These are phyloP conservation scores for Phytophthora kernoviae DNA, from an alignment of 352 stramenopile genomes.

Conservation along the genomic window DNA sequence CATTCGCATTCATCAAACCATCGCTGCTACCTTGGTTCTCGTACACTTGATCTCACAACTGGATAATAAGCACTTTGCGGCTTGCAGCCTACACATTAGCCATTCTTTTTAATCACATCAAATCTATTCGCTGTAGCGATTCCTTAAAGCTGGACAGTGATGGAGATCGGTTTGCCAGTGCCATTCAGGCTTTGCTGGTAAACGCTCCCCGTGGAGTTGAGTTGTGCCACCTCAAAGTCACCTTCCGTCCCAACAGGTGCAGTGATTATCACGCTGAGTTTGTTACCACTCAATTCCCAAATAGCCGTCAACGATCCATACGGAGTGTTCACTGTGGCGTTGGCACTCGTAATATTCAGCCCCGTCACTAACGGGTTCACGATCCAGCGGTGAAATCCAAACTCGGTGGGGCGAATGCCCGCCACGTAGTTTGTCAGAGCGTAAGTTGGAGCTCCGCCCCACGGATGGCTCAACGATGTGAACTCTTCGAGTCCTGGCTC, in stretches of 20 bases:
- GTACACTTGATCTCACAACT: no score
- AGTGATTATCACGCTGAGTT: conserved; percentile 19
- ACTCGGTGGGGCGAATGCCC: conserved; percentile 28
- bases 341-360: conserved; percentile 29
- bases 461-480: conserved; percentile 35
- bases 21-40: no score
- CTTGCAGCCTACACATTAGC: no score
- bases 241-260: conserved; percentile 21
- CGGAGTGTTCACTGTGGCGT: conserved; percentile 27
- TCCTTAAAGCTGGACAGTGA: conserved; percentile 3
- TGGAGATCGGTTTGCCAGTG: conserved; percentile 2
- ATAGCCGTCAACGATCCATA: conserved; percentile 17
- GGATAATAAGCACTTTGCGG: no score
- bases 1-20: no score
- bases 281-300: conserved; percentile 8
- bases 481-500: conserved; percentile 20
- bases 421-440: conserved; percentile 37
- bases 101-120: no score
- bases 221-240: conserved; percentile 17
- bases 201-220: conserved; percentile 1
- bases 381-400: conserved; percentile 35
- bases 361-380: conserved; percentile 32
- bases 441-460: conserved; percentile 31
- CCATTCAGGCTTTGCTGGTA: conserved; percentile 7
- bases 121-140: no score